Conservation (phyloP, 2,329 filamentous ascomycete species). For the Epichloe aotearoae region DNA sequence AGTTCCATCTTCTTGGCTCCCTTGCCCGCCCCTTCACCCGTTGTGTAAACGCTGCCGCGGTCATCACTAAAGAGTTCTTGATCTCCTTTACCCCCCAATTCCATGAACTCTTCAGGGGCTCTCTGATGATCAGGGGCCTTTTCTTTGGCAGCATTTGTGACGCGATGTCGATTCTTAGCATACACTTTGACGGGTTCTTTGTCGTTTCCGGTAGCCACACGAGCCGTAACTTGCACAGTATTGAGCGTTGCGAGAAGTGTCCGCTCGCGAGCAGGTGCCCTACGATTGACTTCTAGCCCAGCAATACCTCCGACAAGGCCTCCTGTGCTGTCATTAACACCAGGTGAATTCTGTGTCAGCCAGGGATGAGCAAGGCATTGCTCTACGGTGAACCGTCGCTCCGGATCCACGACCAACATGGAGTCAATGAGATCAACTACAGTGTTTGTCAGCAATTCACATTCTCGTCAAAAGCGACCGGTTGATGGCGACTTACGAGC, state of each 20-base stretch:
- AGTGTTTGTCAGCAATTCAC: not conserved
- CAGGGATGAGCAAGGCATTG: constrained; percentile 86
- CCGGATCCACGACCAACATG: constrained; percentile 83
- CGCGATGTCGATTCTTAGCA: constrained; percentile 47
- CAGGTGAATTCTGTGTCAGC: constrained; percentile 51
- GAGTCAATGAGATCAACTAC: constrained; percentile 74
- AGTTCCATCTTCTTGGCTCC: constrained; percentile 18
- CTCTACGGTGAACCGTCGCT: constrained; percentile 75
- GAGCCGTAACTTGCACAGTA: constrained; percentile 44
- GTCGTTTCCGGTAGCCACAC: constrained; percentile 41
- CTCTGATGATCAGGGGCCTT: constrained; percentile 52
- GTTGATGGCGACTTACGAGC: constrained; percentile 41
- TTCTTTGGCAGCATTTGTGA: constrained; percentile 38
- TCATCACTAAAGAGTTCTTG: constrained; percentile 62
- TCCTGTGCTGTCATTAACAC: constrained; percentile 74
- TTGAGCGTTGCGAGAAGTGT: constrained; percentile 77
- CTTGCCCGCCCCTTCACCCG: constrained; percentile 16
- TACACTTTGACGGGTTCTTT: constrained; percentile 59
- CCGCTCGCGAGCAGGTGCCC: constrained; percentile 68
- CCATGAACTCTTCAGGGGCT: constrained; percentile 63
- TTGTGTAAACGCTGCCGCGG: constrained; percentile 34
- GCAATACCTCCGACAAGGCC: constrained; percentile 80
- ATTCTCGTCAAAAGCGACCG: no score
- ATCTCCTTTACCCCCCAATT: constrained; percentile 77
- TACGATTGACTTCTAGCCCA: constrained; percentile 68